Base-by-base conservation (phyloP, 2,329 filamentous ascomycete species). In the Curvularia eragrostidis region DNA sequence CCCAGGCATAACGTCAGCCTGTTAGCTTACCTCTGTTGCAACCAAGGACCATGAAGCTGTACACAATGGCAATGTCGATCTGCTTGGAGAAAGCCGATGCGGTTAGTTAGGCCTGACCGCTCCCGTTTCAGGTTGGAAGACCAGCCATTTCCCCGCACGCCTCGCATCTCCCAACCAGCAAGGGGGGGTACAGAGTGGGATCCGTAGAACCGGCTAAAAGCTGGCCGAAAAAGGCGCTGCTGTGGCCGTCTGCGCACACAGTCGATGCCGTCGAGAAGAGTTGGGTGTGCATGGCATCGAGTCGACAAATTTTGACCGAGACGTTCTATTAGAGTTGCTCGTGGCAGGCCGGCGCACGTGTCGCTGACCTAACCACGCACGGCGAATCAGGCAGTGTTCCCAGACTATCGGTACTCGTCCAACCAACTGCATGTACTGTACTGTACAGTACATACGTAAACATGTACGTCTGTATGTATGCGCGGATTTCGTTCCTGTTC, bases 131-230 rank as follows among this genome's bases (percentile, higher is more conserved):
- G 52, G 48, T 46, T 55, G 19, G 26, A 49, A 46, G 47, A 32
- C 44, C 44, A 58, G 55, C 44, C 55, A 54, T 58, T 58, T 58
- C 55, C 55, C 55, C 55, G 55, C 55, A 58, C 55, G 51, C 46
- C 47, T 28, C 54, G 52, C 52, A 51, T 47, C 32, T 36, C 41
- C 56, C 55, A 54, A 54, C 48, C 51, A 54, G n/a, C 39, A 54
- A 49, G 3, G 39, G 32, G 8, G 34, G 1, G 15, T 26, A 30
- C 19, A 46, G 39, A 13, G 44, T 48, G 38, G 51, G n/a, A 30
- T 58, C 13, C 44, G 39, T 49, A 19, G 51, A 21, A 43, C 52
- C 56, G 52, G 56, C 56, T 58, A 51, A 54, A 58, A 54, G 41
- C 36, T 50, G 43, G 42, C 18, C 48, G 42, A 48, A 23, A 43